phyloP scores from a whole-genome alignment of 2,329 filamentous ascomycete species.

The Exophiala bonariae region DNA sequence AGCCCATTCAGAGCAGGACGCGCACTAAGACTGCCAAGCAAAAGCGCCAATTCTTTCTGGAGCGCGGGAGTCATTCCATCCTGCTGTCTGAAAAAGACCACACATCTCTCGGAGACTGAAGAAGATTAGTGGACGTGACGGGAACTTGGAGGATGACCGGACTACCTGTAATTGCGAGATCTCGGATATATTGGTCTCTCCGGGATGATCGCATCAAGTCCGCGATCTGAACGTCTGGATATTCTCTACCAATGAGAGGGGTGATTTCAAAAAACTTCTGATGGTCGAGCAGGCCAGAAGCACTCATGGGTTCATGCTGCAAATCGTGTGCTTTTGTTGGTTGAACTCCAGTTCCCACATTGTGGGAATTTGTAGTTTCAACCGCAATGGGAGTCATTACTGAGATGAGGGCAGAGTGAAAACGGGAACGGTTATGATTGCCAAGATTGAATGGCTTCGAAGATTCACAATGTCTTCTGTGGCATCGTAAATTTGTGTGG shows the following conservation, averaged over 20 bases:
- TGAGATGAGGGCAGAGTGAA: too few relatives aligned
- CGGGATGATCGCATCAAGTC: constrained; percentile 63
- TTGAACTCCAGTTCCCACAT: too few relatives aligned
- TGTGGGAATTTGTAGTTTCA: too few relatives aligned
- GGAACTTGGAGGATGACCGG: too few relatives aligned
- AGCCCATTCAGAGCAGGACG: constrained; percentile 58
- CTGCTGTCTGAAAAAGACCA: constrained; percentile 62
- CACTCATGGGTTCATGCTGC: too few relatives aligned
- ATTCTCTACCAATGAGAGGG: constrained; percentile 43
- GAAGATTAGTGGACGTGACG: too few relatives aligned
- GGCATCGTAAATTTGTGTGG: too few relatives aligned
- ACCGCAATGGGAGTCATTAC: too few relatives aligned
- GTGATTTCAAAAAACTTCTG: constrained; percentile 34
- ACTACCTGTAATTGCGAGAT: constrained; percentile 63
- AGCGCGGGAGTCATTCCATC: constrained; percentile 60
- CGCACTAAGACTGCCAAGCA: constrained; percentile 60
- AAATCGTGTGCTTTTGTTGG: too few relatives aligned
- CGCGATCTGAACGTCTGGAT: constrained; percentile 39
- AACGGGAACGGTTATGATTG: too few relatives aligned
- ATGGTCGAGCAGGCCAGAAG: constrained; percentile 19
- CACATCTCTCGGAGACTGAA: not conserved
- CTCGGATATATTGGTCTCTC: constrained; percentile 62
- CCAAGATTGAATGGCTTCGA: too few relatives aligned
- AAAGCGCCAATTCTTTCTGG: constrained; percentile 64
- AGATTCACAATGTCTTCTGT: too few relatives aligned